These are phyloP conservation scores for Heliamphora exappendiculata DNA, from an alignment of 148 eudicot species.

Conservation along the genomic window DNA sequence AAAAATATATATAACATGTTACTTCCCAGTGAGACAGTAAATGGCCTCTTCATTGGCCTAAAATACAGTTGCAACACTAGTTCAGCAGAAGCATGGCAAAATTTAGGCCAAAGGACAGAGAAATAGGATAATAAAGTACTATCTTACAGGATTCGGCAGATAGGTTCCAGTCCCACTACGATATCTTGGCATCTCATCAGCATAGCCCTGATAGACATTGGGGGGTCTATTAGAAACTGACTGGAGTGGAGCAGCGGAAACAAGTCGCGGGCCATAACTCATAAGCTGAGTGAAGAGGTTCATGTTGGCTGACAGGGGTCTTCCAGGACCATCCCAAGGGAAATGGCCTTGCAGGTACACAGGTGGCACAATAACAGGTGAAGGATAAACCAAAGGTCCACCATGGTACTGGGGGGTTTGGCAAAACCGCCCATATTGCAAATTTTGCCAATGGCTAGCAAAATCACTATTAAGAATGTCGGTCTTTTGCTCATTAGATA, in stretches of 20 bases:
- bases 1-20: not conserved
- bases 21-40: not conserved
- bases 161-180: constrained; percentile 93
- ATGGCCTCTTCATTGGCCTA: not conserved
- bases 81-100: not conserved
- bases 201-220: constrained; percentile 49
- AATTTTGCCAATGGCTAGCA: constrained; percentile 77
- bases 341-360: constrained; percentile 56
- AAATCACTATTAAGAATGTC: constrained; percentile 83
- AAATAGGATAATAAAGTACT: not conserved
- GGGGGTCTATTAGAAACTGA: constrained; percentile 48
- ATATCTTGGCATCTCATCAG: constrained; percentile 58
- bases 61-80: no score
- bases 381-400: constrained; percentile 38
- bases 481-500: constrained; percentile 29
- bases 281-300: constrained; percentile 54
- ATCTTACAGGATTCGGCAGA: constrained; percentile 77
- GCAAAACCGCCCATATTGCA: constrained; percentile 76
- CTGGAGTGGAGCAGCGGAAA: constrained; percentile 61
- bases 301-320: constrained; percentile 52
- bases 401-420: constrained; percentile 43
- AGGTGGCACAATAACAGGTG: constrained; percentile 68
- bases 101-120: not conserved
- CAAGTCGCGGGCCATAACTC: constrained; percentile 51
- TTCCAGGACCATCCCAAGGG: constrained; percentile 75